phyloP scores from a whole-genome alignment of 495 filamentous ascomycete species.

The Aspergillus nidulans region DNA sequence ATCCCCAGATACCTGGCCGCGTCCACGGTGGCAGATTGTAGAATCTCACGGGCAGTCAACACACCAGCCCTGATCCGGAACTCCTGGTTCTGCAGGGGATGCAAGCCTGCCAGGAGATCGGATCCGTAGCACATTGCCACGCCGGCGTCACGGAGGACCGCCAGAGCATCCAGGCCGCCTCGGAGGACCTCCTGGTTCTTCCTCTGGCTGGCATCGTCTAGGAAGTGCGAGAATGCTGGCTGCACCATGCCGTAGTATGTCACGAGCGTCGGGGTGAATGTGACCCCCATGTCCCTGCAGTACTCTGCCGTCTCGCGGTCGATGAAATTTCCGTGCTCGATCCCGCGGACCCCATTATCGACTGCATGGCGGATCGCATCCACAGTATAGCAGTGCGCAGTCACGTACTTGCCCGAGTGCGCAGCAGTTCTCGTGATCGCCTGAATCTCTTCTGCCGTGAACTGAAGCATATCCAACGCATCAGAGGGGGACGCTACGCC shows the following conservation, averaged over 20 bases:
- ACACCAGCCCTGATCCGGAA: constrained; percentile 44
- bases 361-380: constrained; percentile 49
- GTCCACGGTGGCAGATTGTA: constrained; percentile 38
- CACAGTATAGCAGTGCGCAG: constrained; percentile 52
- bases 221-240: too few relatives aligned
- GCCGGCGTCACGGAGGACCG: too few relatives aligned
- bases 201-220: too few relatives aligned
- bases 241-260: too few relatives aligned
- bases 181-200: too few relatives aligned
- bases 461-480: constrained; percentile 46
- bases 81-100: constrained; percentile 44
- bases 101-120: constrained; percentile 48
- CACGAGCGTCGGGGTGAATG: too few relatives aligned
- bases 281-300: constrained; percentile 20
- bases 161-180: too few relatives aligned
- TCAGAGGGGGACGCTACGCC: constrained; percentile 52
- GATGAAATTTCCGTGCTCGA: constrained; percentile 55
- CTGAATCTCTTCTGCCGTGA: constrained; percentile 47
- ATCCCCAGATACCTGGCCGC: constrained; percentile 43
- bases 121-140: constrained; percentile 48
- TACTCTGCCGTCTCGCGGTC: constrained; percentile 45
- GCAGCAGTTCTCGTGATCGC: constrained; percentile 21
- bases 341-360: constrained; percentile 50
- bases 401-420: constrained; percentile 49
- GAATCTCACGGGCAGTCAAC: constrained; percentile 8